Evolutionary conservation across 371 early-diverging fungal species (phyloP), one percentile per base, ranked within the genome.

Genomic region (Saksenaea vasiformis): DNA sequence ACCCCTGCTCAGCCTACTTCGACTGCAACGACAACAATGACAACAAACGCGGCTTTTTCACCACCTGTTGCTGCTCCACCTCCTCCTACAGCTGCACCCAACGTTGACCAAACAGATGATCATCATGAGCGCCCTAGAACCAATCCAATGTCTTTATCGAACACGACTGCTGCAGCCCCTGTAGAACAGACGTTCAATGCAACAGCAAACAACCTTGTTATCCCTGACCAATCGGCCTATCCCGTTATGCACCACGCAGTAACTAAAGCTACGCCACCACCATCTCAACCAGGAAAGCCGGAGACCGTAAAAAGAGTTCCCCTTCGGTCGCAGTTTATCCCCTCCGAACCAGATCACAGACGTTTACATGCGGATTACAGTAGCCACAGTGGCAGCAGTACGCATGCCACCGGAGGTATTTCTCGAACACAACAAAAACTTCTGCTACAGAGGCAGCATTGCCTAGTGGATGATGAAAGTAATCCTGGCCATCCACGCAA

Each of bases 381-480:
- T 24, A 56, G 38, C 26, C 17, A 47, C 27, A 44, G 61, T 55
- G 8, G 61, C 66, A 1, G 57, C 69, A 11, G 65, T 65, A 43
- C 51, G 61, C 14, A 44, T 67, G 1, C 59, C 53, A 8, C 56
- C 68, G n/a, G 58, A 3, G 66, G 61, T 2, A 69, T 78, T 36
- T 69, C 80, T 34, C 77, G 83, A 62, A 78, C 80, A 36, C 83
- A 83, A 56, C 78, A 80, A 43, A 83, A 83, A 38, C 57, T 80
- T 4, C 55, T 78, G 36, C 56, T 83, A n/a, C 80, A 80, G 60
- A 38, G 79, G 15, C 77, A 83, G 61, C 77, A 78, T 44, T 72
- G 71, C 28, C 55, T 77, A 5, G 70, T 73, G 0, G 76, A 74
- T 28, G 79, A 82, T 58, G 83, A 78, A 60, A 78, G 73, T 54